Evolutionary conservation across 805 yeast species (phyloP).

Genomic region (Saccharomycopsis oosterbeekiorum): DNA sequence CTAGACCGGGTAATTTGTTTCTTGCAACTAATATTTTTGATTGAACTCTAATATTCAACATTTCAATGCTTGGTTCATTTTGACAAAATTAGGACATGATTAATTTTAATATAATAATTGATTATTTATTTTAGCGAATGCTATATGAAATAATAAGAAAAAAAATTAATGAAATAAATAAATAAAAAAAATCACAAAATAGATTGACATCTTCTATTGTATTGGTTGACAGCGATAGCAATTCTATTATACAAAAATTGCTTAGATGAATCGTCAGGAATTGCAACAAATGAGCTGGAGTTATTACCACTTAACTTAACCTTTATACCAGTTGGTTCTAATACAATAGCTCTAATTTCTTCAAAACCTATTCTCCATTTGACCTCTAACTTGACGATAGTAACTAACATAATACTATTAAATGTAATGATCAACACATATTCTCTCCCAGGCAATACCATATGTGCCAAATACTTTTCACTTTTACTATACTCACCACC

Average conservation of each 20-base stretch:
- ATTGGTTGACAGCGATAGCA: conserved; percentile 71
- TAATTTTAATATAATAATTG: not conserved
- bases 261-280: conserved; percentile 57
- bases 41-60: not conserved
- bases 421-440: conserved; percentile 67
- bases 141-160: not conserved
- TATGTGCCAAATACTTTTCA: conserved; percentile 79
- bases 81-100: not conserved
- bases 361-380: conserved; percentile 68
- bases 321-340: conserved; percentile 72
- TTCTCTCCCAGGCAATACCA: conserved; percentile 72
- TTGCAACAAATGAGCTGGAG: conserved; percentile 69
- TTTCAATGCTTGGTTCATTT: not conserved
- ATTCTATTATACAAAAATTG: conserved; percentile 61
- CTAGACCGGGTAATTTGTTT: not conserved
- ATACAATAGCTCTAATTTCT: conserved; percentile 56
- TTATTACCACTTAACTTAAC: conserved; percentile 48
- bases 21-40: not conserved
- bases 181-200: conserved; percentile 21
- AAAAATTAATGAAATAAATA: not conserved
- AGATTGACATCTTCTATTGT: conserved; percentile 60
- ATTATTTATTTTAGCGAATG: not conserved
- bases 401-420: conserved; percentile 56
- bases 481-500: conserved; percentile 60
- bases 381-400: conserved; percentile 46